phyloP scores from a whole-genome alignment of 352 stramenopile genomes.

The Pythium diclinum region DNA sequence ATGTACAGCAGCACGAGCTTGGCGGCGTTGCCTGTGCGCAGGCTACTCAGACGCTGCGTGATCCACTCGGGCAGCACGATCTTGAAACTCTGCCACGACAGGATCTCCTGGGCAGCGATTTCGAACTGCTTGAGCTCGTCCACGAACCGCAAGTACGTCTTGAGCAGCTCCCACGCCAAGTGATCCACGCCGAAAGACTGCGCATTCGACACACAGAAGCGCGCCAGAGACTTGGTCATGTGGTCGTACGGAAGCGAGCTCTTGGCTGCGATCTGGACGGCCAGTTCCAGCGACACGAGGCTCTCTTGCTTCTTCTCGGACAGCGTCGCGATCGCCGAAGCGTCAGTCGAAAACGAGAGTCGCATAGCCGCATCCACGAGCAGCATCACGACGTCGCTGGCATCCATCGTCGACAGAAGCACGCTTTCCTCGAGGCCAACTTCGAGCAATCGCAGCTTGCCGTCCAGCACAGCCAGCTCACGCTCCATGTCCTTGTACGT shows the following conservation, averaged over 20 bases:
- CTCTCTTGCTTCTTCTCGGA: conserved; percentile 48
- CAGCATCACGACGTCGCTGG: conserved; percentile 50
- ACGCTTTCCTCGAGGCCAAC: conserved; percentile 54
- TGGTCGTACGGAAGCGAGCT: conserved; percentile 25
- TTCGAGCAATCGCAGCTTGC: conserved; percentile 54
- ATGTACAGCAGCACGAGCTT: conserved; percentile 60
- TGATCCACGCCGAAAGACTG: conserved; percentile 35
- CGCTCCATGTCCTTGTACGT: conserved; percentile 59
- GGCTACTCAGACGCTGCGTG: conserved; percentile 35
- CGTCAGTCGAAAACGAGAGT: background rate
- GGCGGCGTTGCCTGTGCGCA: conserved; percentile 42
- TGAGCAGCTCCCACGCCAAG: conserved; percentile 56
- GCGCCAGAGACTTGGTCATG: conserved; percentile 64
- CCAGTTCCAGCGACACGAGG: conserved; percentile 45
- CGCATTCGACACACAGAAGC: conserved; percentile 59
- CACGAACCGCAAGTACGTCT: conserved; percentile 40
- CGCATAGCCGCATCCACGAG: conserved; percentile 45
- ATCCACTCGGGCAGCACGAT: conserved; percentile 62
- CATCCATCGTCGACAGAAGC: conserved; percentile 55
- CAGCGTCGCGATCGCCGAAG: conserved; percentile 22
- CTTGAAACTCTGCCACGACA: conserved; percentile 62
- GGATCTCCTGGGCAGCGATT: conserved; percentile 49
- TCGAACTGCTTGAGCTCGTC: conserved; percentile 51
- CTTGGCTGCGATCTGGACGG: conserved; percentile 44
- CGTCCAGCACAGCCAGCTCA: conserved; percentile 57